phyloP scores from a whole-genome alignment of 2,329 filamentous ascomycete species.

The Phoma sp. region DNA sequence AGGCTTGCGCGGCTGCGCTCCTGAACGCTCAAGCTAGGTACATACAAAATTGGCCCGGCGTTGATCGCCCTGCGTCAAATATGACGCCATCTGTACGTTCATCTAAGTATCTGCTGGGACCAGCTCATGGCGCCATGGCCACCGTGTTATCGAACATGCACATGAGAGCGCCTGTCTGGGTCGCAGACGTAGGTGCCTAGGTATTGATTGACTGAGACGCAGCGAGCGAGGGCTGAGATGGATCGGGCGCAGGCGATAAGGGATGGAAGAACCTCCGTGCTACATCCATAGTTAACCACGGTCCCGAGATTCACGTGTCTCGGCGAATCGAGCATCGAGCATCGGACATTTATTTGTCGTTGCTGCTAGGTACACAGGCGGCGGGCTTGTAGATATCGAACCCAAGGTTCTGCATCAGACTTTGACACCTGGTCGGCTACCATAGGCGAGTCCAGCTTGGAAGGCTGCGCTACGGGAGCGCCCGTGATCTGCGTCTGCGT shows the following conservation, averaged over 20 bases:
- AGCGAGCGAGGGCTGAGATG: too few relatives aligned
- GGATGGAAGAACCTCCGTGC: too few relatives aligned
- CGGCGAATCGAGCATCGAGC: background rate
- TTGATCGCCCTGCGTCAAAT: too few relatives aligned
- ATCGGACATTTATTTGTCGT: too few relatives aligned
- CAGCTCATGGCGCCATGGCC: background rate
- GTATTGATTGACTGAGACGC: too few relatives aligned
- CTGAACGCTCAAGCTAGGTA: background rate
- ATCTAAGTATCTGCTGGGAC: too few relatives aligned
- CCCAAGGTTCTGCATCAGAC: constrained; percentile 4
- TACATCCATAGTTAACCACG: too few relatives aligned
- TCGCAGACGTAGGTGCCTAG: too few relatives aligned
- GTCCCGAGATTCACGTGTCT: background rate
- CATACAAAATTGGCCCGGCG: background rate
- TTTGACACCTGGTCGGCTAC: background rate
- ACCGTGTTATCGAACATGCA: too few relatives aligned
- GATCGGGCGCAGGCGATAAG: too few relatives aligned
- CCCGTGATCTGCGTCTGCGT: constrained; percentile 25
- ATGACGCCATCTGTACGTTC: too few relatives aligned
- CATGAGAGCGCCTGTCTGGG: too few relatives aligned
- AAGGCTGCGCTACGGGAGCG: constrained; percentile 17
- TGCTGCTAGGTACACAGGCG: background rate
- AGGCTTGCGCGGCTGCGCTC: constrained; percentile 2
- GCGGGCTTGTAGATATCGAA: background rate
- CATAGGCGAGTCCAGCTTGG: background rate